phyloP scores from a whole-genome alignment of 306 rosid species.

The Bauhinia variegata region DNA sequence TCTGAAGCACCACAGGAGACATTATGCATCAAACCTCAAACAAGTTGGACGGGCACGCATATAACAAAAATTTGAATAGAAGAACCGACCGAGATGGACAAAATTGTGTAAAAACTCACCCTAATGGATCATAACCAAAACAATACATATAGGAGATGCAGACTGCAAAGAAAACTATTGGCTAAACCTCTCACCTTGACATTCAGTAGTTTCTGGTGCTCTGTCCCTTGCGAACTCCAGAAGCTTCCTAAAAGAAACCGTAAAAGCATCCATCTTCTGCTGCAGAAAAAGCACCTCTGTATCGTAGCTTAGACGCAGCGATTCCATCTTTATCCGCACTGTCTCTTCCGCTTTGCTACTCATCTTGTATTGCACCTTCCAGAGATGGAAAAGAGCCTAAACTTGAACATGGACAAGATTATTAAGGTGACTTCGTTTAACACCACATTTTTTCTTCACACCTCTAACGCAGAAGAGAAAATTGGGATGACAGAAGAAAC shows the following conservation, averaged over 20 bases:
- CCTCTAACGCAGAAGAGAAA: too few relatives aligned
- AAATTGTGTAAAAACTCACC: constrained; percentile 30
- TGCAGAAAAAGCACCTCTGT: constrained; percentile 43
- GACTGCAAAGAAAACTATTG: not conserved
- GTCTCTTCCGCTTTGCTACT: constrained; percentile 37
- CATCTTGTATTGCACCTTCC: constrained; percentile 33
- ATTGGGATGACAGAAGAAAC: too few relatives aligned
- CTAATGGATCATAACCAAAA: constrained; percentile 32
- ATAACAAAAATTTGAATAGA: not conserved
- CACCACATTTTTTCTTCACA: too few relatives aligned
- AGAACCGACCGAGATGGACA: not conserved
- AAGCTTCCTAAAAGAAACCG: constrained; percentile 40
- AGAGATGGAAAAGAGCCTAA: not conserved
- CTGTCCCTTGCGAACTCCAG: constrained; percentile 46
- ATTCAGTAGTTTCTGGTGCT: constrained; percentile 48
- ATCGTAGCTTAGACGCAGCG: constrained; percentile 50
- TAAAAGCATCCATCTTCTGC: constrained; percentile 42
- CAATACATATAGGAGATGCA: not conserved
- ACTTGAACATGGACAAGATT: too few relatives aligned
- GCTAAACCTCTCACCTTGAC: constrained; percentile 49
- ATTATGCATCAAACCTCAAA: constrained; percentile 22
- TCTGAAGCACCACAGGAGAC: constrained; percentile 6
- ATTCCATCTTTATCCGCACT: constrained; percentile 46
- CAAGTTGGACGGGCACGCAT: not conserved
- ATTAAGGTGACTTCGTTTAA: too few relatives aligned